phyloP scores from a whole-genome alignment of 2,329 filamentous ascomycete species.

The Talaromyces amestolkiae region DNA sequence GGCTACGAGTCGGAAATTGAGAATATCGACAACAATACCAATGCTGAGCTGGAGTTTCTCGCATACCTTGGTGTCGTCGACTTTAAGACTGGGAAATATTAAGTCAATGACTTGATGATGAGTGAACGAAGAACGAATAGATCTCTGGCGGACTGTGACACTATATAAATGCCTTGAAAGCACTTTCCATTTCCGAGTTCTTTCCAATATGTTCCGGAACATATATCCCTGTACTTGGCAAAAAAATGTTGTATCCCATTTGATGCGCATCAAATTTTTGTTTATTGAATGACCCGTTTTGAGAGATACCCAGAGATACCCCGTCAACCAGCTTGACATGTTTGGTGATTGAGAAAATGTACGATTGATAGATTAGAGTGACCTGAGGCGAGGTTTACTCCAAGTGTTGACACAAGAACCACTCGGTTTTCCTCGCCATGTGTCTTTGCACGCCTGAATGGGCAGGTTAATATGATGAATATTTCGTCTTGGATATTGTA shows the following conservation, averaged over 20 bases:
- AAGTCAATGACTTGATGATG: neutral
- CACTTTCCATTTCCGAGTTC: neutral
- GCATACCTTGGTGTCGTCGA: neutral
- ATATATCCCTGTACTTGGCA: neutral
- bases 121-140: neutral
- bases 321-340: conserved; percentile 6
- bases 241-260: neutral
- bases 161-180: neutral
- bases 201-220: neutral
- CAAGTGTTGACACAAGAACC: conserved; percentile 16
- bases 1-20: neutral
- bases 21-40: neutral
- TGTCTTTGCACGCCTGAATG: conserved; percentile 12
- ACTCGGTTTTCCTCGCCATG: conserved; percentile 14
- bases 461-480: conserved; percentile 1
- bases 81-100: neutral
- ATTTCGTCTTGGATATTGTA: neutral
- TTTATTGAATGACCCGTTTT: neutral
- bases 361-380: neutral
- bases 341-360: neutral
- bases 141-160: neutral
- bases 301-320: conserved; percentile 4
- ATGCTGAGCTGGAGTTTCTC: neutral
- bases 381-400: conserved; percentile 15
- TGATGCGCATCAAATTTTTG: conserved; percentile 6